A percentile compares a stretch with the other conserved stretches of the same genome.
Evolutionary conservation across 192 early-diverging fungal species (phyloP).

Genomic region (Entophlyctis helioformis): DNA sequence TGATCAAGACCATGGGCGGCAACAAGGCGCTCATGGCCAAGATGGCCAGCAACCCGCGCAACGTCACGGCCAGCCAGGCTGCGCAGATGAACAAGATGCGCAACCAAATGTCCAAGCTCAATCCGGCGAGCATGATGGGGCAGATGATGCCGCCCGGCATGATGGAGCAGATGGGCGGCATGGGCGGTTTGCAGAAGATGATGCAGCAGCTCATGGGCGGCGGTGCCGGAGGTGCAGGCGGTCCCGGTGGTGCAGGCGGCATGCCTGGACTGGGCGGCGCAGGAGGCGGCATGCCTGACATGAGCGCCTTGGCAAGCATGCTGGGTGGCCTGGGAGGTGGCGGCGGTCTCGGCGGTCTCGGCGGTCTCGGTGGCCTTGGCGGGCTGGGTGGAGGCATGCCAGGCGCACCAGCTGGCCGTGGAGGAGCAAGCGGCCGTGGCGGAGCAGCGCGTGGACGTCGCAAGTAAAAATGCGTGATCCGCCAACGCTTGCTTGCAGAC

Average conservation of each 20-base stretch:
- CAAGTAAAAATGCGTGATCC: too few relatives aligned
- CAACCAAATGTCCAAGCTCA: conserved; percentile 8
- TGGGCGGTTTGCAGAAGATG: conserved; percentile 63
- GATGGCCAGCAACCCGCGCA: conserved; percentile 21
- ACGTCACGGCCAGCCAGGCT: conserved; percentile 6
- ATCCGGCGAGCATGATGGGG: conserved; percentile 44
- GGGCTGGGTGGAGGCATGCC: conserved; percentile 1
- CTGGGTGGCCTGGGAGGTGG: conserved; percentile 6
- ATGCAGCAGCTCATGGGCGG: conserved; percentile 58
- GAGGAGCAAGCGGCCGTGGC: background rate
- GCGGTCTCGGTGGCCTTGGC: background rate
- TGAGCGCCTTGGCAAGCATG: conserved; percentile 6
- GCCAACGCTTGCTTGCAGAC: too few relatives aligned
- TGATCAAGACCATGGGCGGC: conserved; percentile 90
- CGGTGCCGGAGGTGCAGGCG: conserved; percentile 7
- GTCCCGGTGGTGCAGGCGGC: conserved; percentile 1
- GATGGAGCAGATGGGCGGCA: conserved; percentile 72
- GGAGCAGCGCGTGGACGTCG: too few relatives aligned
- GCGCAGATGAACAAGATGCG: conserved; percentile 44
- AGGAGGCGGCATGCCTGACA: background rate
- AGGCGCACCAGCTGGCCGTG: background rate
- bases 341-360: background rate
- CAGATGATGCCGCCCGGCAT: conserved; percentile 25
- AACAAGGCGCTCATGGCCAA: conserved; percentile 68
- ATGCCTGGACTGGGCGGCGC: too few relatives aligned